Evolutionary conservation across 2,329 filamentous ascomycete genomes (phyloP).

Genomic region (Tolypocladium album): DNA sequence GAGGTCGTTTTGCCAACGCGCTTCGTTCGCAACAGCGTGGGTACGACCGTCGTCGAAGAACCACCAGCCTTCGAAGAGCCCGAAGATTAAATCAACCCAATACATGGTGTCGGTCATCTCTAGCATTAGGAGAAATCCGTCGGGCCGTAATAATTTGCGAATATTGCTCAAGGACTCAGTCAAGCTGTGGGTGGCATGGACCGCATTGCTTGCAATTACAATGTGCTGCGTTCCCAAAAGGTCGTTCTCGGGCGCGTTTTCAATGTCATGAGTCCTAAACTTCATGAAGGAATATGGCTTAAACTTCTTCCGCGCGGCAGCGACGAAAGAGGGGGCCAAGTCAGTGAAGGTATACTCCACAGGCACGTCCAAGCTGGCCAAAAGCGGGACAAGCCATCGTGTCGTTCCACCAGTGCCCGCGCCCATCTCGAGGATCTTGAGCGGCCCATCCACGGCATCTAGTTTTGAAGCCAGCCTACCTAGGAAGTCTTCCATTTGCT

Average conservation of each 20-base stretch:
- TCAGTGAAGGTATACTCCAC: constrained; percentile 30
- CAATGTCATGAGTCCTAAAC: constrained; percentile 5
- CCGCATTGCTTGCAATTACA: constrained; percentile 21
- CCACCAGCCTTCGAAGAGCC: constrained; percentile 24
- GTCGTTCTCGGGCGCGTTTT: constrained; percentile 7
- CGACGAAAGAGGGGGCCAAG: constrained; percentile 13
- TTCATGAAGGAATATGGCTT: constrained; percentile 5
- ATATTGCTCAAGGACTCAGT: constrained; percentile 7
- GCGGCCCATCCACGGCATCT: background rate
- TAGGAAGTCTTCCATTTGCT: constrained; percentile 22
- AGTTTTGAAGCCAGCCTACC: constrained; percentile 1
- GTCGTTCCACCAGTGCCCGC: constrained; percentile 23
- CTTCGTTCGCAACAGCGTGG: background rate
- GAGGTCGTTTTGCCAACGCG: background rate
- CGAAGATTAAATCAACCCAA: constrained; percentile 20
- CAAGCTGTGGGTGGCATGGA: constrained; percentile 21
- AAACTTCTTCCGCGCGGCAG: constrained; percentile 3
- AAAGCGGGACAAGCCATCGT: constrained; percentile 12
- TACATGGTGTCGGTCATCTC: constrained; percentile 3
- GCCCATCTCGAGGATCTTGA: constrained; percentile 12
- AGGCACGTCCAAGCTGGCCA: constrained; percentile 18
- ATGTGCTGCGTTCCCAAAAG: constrained; percentile 14
- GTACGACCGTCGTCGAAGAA: constrained; percentile 5
- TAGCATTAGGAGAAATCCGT: constrained; percentile 5
- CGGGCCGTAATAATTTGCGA: constrained; percentile 4